phyloP scores from a whole-genome alignment of 164 flowering plant genomes.

The Magnolia changhungtana region DNA sequence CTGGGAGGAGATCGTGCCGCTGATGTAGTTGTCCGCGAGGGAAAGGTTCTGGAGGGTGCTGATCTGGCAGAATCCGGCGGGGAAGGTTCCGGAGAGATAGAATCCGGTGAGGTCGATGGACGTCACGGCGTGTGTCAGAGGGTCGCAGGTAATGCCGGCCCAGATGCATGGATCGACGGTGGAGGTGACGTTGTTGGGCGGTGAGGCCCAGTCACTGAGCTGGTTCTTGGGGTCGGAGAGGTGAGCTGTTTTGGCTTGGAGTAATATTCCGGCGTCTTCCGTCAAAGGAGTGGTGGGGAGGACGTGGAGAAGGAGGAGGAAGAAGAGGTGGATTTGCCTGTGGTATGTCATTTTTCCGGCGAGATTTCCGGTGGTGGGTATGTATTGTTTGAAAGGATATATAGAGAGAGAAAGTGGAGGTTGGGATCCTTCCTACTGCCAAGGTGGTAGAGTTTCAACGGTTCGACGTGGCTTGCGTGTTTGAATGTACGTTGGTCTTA shows the following conservation, averaged over 20 bases:
- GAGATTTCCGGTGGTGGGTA: not conserved
- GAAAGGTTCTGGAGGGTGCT: conserved; percentile 46
- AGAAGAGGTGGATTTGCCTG: not conserved
- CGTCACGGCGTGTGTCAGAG: conserved; percentile 14
- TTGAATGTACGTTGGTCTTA: too few species aligned
- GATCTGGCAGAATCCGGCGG: conserved; percentile 51
- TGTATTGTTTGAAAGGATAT: not conserved
- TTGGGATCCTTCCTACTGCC: too few species aligned
- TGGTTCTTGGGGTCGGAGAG: conserved; percentile 1
- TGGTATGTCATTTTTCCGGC: not conserved
- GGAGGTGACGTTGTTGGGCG: not conserved
- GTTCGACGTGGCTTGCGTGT: too few species aligned
- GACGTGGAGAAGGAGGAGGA: conserved; percentile 1
- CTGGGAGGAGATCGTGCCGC: conserved; percentile 27
- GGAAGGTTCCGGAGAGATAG: conserved; percentile 45
- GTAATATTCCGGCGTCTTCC: conserved; percentile 14
- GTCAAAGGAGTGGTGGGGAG: not conserved
- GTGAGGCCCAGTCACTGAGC: conserved; percentile 14
- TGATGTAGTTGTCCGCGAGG: conserved; percentile 32
- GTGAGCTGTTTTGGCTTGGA: not conserved
- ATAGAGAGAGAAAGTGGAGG: not conserved
- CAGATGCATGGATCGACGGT: conserved; percentile 46
- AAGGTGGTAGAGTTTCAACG: too few species aligned
- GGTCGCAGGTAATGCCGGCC: conserved; percentile 62
- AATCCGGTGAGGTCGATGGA: conserved; percentile 37